phyloP scores from a whole-genome alignment of 2,329 filamentous ascomycete genomes.

The Penicillium fuscoglaucum region DNA sequence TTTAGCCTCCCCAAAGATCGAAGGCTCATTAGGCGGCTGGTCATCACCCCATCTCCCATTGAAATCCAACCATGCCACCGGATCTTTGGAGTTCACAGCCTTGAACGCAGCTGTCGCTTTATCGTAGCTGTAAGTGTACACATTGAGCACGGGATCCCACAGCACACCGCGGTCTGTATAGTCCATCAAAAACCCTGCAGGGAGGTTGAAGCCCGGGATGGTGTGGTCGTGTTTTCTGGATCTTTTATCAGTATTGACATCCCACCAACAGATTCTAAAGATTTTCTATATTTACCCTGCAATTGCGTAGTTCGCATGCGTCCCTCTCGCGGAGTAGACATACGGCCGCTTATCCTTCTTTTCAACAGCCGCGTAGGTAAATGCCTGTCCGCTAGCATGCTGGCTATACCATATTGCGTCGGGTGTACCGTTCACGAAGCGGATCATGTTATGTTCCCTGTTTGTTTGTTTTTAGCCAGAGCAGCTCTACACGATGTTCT shows the following conservation, averaged over 20 bases:
- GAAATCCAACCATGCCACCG: constrained; percentile 58
- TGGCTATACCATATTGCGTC: constrained; percentile 63
- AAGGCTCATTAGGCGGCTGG: constrained; percentile 54
- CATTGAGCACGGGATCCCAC: constrained; percentile 61
- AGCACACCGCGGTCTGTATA: constrained; percentile 55
- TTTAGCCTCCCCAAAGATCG: constrained; percentile 56
- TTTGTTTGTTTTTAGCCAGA: constrained; percentile 7
- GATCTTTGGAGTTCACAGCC: constrained; percentile 48
- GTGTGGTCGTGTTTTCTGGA: constrained; percentile 60
- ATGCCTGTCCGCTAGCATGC: constrained; percentile 63
- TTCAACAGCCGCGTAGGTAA: constrained; percentile 57
- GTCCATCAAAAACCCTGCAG: constrained; percentile 54
- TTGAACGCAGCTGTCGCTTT: constrained; percentile 45
- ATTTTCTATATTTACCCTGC: constrained; percentile 39
- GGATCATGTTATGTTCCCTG: constrained; percentile 67
- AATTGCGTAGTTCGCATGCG: constrained; percentile 65
- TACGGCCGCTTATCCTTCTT: constrained; percentile 57
- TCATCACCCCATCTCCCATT: constrained; percentile 64
- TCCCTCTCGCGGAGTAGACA: constrained; percentile 60
- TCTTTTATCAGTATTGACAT: not conserved
- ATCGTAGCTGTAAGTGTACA: constrained; percentile 59
- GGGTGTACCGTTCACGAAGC: constrained; percentile 59
- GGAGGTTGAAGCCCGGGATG: constrained; percentile 61
- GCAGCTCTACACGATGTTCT: not conserved
- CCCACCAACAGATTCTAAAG: not conserved